Percentiles rank a stretch among this genome's conserved stretches.
Conservation (phyloP, 129 eudicot genomes). For the Flaveria brownii region DNA sequence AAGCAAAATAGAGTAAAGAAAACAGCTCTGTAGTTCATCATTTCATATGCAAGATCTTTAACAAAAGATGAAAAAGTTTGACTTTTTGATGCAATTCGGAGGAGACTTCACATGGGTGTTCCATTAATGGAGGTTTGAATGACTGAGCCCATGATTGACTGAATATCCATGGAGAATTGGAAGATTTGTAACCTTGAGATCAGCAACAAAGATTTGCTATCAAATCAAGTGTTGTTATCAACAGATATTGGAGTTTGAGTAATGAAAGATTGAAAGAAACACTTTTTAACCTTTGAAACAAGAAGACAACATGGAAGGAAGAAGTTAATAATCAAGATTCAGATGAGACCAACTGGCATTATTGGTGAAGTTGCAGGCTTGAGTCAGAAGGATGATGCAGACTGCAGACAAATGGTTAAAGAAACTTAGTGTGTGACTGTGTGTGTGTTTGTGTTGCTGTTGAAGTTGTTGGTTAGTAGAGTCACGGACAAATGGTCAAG, state of each 20-base stretch:
- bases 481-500: constrained; percentile 32
- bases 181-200: constrained; percentile 15
- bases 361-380: constrained; percentile 21
- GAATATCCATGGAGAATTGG: neutral
- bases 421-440: constrained; percentile 2
- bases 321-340: neutral
- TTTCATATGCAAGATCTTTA: constrained; percentile 1
- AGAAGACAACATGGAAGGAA: neutral
- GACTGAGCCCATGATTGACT: no score
- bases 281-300: neutral
- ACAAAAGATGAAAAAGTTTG: neutral
- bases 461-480: constrained; percentile 33
- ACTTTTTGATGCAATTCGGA: neutral
- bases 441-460: neutral
- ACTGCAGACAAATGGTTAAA: constrained; percentile 24
- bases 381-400: constrained; percentile 7
- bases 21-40: neutral
- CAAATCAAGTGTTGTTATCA: neutral
- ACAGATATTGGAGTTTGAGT: neutral
- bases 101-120: constrained; percentile 10
- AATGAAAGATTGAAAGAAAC: constrained; percentile 21
- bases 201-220: constrained; percentile 13
- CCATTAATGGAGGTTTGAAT: neutral
- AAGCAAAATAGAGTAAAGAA: constrained; percentile 10
- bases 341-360: constrained; percentile 6